phyloP scores from a whole-genome alignment of 2,329 filamentous ascomycete genomes.

The Neonectria ditissima region DNA sequence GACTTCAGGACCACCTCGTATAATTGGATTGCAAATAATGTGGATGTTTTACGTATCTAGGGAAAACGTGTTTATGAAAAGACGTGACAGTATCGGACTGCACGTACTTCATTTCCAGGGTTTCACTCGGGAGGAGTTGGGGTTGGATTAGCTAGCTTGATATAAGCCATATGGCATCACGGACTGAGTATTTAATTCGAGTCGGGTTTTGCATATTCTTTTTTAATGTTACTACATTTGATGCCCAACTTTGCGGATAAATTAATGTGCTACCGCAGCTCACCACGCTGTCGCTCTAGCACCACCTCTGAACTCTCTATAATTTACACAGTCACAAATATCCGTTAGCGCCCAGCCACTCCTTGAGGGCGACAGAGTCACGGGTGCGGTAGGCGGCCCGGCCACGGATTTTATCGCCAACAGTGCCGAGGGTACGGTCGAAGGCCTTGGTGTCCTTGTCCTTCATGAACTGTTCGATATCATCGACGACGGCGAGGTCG shows the following conservation, averaged over 20 bases:
- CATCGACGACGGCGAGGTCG: slow-evolving; percentile 74
- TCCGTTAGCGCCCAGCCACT: slow-evolving; percentile 76
- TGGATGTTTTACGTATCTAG: slow-evolving; percentile 41
- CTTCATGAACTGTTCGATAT: slow-evolving; percentile 87
- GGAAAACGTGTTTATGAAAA: background rate
- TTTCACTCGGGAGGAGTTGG: background rate
- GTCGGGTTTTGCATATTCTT: slow-evolving; percentile 3
- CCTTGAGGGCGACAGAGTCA: slow-evolving; percentile 77
- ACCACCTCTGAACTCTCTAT: slow-evolving; percentile 27
- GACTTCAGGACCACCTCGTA: slow-evolving; percentile 52
- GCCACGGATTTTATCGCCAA: slow-evolving; percentile 86
- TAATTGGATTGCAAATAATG: slow-evolving; percentile 45
- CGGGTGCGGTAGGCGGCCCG: slow-evolving; percentile 85
- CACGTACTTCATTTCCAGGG: background rate
- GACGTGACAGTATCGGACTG: background rate
- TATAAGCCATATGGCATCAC: background rate
- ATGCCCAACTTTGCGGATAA: background rate
- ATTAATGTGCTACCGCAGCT: background rate
- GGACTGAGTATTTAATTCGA: background rate
- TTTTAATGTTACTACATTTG: slow-evolving; percentile 18
- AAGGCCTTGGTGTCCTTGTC: slow-evolving; percentile 88
- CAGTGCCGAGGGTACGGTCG: slow-evolving; percentile 85
- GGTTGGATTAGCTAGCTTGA: background rate
- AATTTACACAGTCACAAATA: slow-evolving; percentile 54
- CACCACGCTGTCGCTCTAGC: background rate